A percentile compares a stretch with the other conserved stretches of the same genome.
Evolutionary conservation across 208 protist species (phyloP).

Genomic region (Acanthamoeba triangularis): DNA sequence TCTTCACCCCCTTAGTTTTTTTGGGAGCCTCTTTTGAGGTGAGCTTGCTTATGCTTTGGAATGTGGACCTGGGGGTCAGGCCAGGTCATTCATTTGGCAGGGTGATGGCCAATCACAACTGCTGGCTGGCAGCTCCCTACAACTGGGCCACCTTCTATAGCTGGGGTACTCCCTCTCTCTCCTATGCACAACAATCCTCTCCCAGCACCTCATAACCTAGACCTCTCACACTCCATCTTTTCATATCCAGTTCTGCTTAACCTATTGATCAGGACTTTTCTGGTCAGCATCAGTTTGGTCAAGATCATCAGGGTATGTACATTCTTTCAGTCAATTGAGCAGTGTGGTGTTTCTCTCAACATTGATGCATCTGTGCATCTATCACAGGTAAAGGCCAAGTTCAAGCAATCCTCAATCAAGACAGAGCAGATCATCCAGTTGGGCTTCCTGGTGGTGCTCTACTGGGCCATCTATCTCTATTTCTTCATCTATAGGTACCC

Average conservation of each 20-base stretch:
- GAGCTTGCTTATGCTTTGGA: not conserved
- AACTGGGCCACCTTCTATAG: conserved; percentile 9
- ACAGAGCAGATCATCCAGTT: not conserved
- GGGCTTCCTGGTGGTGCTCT: not conserved
- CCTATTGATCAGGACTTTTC: not conserved
- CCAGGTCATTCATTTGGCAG: not conserved
- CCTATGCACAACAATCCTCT: too few relatives aligned
- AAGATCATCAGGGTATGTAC: not conserved
- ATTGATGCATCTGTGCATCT: not conserved
- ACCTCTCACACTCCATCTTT: not conserved
- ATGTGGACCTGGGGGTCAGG: not conserved
- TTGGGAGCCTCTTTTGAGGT: not conserved
- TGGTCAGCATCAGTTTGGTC: not conserved
- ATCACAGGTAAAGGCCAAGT: conserved; percentile 1
- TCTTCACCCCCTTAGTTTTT: not conserved
- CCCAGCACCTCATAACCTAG: too few relatives aligned
- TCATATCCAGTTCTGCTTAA: not conserved
- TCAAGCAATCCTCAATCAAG: conserved; percentile 33
- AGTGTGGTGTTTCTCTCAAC: too few relatives aligned
- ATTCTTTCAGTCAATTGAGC: not conserved
- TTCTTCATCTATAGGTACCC: conserved; percentile 20
- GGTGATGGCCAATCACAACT: not conserved
- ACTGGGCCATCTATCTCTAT: conserved; percentile 18
- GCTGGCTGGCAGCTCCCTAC: not conserved
- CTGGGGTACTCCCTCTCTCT: not conserved